Evolutionary conservation across 768 basidiomycete genomes (phyloP), one percentile per base, ranked within the genome.

Genomic region (Gymnopilus junonius): DNA sequence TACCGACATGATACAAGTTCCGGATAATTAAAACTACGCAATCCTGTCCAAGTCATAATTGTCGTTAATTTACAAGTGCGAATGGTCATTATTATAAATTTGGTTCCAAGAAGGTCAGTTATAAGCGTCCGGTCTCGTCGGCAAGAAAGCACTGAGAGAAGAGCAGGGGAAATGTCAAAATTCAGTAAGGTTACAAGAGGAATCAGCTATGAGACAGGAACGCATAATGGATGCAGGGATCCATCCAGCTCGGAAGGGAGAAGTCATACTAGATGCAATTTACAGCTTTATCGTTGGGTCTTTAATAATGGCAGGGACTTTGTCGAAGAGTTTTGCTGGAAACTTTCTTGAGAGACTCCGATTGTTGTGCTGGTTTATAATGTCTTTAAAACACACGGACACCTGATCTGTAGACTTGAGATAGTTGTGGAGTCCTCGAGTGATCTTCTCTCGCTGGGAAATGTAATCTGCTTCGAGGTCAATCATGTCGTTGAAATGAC

Each of bases 381-480:
- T 75, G 21, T 74, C 66, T 58, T 73, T 75, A 39, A 86, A 68
- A 35, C 75, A 70, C 25, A 67, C 67, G 27, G 74, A 68, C 21
- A 81, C 67, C 37, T 77, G 74, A 39, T 79, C 74, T 42, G 77
- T 79, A 37, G 74, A 71, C 61, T 81, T 78, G 54, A 75, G 73
- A 58, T 83, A 72, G 17, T 82, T 81, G 39, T 83, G 82, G 63
- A 82, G 75, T 20, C 74, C 74, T 50, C 70, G 66, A 51, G 78
- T 70, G 40, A 86, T 73, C 31, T 77, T 73, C 43, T 76, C 75
- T 61, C 82, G 77, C 57, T 78, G 76, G 25, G 63, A 71, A 37
- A 82, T 76, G 65, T 88, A 89, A 57, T 83, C 81, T 57, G 80
- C 79, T 67, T 88, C 85, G 17, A 89, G 78, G 57, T 81, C 80